These are phyloP conservation scores for Penicillium polonicum DNA, from an alignment of 2,329 filamentous ascomycete species.

Conservation along the genomic window DNA sequence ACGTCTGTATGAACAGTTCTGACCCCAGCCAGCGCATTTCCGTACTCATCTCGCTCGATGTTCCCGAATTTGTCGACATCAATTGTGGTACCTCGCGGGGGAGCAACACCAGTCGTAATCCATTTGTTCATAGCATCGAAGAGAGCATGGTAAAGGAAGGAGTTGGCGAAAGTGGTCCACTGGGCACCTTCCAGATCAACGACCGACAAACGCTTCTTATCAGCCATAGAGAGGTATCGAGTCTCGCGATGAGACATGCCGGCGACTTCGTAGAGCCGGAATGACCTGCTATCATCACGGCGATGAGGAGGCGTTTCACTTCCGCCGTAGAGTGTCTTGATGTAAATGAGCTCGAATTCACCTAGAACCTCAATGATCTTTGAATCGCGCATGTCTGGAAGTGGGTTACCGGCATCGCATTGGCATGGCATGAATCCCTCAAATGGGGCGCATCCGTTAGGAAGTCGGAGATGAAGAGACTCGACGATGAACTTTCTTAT, in stretches of 20 bases:
- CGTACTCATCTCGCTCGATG: neutral
- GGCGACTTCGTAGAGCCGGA: constrained; percentile 4
- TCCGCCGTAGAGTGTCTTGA: neutral
- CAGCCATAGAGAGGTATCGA: neutral
- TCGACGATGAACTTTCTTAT: constrained; percentile 4
- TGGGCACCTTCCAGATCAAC: neutral
- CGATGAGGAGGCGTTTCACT: neutral
- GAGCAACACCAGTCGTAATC: neutral
- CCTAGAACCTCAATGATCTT: constrained; percentile 3
- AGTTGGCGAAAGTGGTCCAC: constrained; percentile 1
- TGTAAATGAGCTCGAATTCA: neutral
- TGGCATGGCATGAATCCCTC: constrained; percentile 7
- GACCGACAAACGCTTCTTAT: neutral
- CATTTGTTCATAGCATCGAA: constrained; percentile 5
- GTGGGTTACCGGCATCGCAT: neutral
- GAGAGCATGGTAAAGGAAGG: constrained; percentile 1
- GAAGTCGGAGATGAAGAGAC: neutral
- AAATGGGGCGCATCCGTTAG: neutral
- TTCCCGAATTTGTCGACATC: neutral
- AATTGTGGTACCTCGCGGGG: neutral
- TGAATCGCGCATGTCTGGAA: neutral
- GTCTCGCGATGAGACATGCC: constrained; percentile 5
- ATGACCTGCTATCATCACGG: neutral
- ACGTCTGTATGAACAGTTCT: constrained; percentile 6
- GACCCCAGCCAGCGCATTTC: neutral